Percentiles rank a stretch among this genome's conserved stretches.
Conservation (phyloP, 768 basidiomycete species). For the Termitomyces sp. region DNA sequence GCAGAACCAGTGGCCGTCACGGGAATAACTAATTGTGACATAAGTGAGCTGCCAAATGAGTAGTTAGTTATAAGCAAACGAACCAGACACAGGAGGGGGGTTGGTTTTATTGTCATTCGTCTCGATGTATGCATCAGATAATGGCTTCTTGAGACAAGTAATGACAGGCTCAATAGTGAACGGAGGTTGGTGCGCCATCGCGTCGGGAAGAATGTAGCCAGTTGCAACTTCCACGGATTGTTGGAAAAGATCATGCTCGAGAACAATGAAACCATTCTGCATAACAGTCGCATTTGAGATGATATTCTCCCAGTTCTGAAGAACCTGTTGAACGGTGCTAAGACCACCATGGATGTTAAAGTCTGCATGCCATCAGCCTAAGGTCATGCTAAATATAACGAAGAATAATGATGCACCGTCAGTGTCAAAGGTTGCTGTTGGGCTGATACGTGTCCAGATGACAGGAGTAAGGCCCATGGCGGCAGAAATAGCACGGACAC, state of each 20-base stretch:
- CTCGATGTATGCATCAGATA: conserved; percentile 74
- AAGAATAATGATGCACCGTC: conserved; percentile 35
- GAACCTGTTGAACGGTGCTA: conserved; percentile 51
- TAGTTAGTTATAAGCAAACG: conserved; percentile 29
- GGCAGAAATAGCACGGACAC: conserved; percentile 76
- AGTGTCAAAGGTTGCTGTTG: conserved; percentile 65
- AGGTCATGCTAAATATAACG: background rate
- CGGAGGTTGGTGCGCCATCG: conserved; percentile 55
- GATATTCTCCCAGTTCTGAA: conserved; percentile 72
- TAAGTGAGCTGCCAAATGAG: background rate
- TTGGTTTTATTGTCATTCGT: conserved; percentile 69
- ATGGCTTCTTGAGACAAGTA: conserved; percentile 52
- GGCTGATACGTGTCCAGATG: conserved; percentile 75
- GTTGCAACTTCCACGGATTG: conserved; percentile 82
- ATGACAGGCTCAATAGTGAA: conserved; percentile 74
- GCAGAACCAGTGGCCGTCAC: conserved; percentile 30
- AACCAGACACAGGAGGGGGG: conserved; percentile 50
- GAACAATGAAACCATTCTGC: conserved; percentile 79
- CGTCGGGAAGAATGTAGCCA: conserved; percentile 82
- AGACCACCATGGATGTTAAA: conserved; percentile 74
- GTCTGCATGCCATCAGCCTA: conserved; percentile 38
- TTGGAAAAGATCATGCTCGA: conserved; percentile 85
- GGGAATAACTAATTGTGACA: conserved; percentile 29
- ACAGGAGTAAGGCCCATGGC: conserved; percentile 83
- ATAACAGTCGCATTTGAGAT: conserved; percentile 54